Evolutionary conservation across 2,329 filamentous ascomycete genomes (phyloP).

Genomic region (Helminthosporium solani): DNA sequence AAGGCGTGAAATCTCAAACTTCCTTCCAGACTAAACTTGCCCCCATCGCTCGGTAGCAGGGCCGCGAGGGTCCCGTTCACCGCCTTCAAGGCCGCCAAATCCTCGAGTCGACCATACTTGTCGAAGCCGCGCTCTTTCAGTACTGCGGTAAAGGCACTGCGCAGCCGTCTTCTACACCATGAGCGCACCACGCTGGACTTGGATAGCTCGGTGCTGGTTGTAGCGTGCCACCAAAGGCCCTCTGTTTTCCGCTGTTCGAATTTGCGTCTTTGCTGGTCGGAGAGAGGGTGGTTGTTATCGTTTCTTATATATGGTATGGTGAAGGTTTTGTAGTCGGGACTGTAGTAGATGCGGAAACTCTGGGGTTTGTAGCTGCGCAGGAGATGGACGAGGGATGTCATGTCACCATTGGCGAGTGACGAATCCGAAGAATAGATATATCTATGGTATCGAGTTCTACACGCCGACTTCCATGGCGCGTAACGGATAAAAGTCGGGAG

Average conservation of each 20-base stretch:
- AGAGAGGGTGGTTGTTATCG: constrained; percentile 30
- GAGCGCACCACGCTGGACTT: constrained; percentile 36
- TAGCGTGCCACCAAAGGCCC: constrained; percentile 38
- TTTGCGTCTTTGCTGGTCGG: constrained; percentile 20
- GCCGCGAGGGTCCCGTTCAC: constrained; percentile 3
- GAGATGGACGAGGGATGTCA: background rate
- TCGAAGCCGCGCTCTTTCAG: constrained; percentile 30
- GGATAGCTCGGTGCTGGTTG: constrained; percentile 20
- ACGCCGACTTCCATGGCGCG: too few species aligned
- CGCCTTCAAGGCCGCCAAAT: constrained; percentile 3
- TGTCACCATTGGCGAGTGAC: background rate
- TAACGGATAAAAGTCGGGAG: background rate
- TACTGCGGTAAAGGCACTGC: constrained; percentile 32
- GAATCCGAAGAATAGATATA: too few species aligned
- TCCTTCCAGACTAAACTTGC: constrained; percentile 19
- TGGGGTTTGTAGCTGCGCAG: background rate
- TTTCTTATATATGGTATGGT: constrained; percentile 20
- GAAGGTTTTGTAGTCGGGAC: constrained; percentile 25
- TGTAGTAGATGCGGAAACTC: constrained; percentile 26
- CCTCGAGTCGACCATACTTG: constrained; percentile 25
- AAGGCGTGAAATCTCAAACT: constrained; percentile 28
- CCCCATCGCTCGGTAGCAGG: constrained; percentile 5
- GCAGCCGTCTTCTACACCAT: constrained; percentile 34
- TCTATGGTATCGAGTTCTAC: too few species aligned
- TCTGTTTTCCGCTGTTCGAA: constrained; percentile 19